These are phyloP conservation scores for Clohesyomyces aquaticus DNA, from an alignment of 495 filamentous ascomycete genomes.

Conservation along the genomic window DNA sequence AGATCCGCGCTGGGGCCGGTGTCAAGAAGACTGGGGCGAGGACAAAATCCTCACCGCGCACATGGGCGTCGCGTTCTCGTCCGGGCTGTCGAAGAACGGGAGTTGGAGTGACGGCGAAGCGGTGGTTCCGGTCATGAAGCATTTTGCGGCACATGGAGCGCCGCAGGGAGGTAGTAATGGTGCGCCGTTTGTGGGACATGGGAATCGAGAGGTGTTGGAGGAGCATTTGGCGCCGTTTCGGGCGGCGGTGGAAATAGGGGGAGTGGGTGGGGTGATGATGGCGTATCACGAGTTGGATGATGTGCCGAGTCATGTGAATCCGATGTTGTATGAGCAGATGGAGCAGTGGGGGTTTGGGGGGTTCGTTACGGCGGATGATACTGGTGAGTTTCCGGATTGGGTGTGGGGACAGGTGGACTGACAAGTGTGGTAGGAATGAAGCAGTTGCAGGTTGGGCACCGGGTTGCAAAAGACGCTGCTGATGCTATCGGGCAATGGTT, in stretches of 20 bases:
- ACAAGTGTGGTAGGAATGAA: conserved; percentile 37
- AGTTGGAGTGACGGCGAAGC: conserved; percentile 48
- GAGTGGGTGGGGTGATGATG: conserved; percentile 51
- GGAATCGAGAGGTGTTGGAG: conserved; percentile 48
- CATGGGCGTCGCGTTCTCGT: conserved; percentile 51
- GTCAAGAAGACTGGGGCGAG: conserved; percentile 53
- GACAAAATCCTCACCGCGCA: conserved; percentile 50
- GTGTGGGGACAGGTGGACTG: not conserved
- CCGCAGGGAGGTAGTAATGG: conserved; percentile 49
- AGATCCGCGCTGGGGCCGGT: conserved; percentile 51
- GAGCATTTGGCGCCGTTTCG: conserved; percentile 50
- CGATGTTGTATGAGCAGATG: conserved; percentile 47
- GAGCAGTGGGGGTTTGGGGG: conserved; percentile 51
- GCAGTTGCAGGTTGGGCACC: conserved; percentile 41
- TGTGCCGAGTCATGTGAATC: conserved; percentile 46
- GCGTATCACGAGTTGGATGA: conserved; percentile 51
- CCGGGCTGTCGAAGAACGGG: conserved; percentile 47
- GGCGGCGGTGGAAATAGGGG: conserved; percentile 49
- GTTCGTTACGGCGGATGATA: conserved; percentile 50
- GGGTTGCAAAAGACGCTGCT: conserved; percentile 44
- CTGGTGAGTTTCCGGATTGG: conserved; percentile 37
- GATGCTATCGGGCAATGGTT: conserved; percentile 50
- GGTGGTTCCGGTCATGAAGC: conserved; percentile 50
- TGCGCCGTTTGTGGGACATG: conserved; percentile 49
- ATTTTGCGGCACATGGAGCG: conserved; percentile 51